phyloP scores from a whole-genome alignment of 768 basidiomycete genomes.

The Heimioporus sp. region DNA sequence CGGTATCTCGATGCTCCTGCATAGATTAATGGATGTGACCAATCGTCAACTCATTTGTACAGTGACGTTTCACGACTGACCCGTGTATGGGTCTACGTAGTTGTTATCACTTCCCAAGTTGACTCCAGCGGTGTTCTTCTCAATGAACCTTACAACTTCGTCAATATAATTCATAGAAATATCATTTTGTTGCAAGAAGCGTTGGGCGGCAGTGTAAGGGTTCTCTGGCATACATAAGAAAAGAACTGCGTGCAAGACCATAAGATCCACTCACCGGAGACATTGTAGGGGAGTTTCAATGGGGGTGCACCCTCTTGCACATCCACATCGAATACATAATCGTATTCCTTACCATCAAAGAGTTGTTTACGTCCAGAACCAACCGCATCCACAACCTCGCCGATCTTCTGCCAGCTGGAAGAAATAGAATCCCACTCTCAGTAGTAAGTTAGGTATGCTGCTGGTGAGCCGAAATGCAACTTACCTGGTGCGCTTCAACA shows the following conservation, averaged over 20 bases:
- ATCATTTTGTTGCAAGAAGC: slow-evolving; percentile 81
- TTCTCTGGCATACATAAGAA: slow-evolving; percentile 59
- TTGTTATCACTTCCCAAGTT: slow-evolving; percentile 59
- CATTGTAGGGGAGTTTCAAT: slow-evolving; percentile 92
- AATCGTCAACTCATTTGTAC: neutral
- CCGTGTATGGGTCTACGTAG: slow-evolving; percentile 90
- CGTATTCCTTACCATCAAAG: slow-evolving; percentile 93
- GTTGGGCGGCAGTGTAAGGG: slow-evolving; percentile 84
- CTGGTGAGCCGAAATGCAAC: slow-evolving; percentile 10
- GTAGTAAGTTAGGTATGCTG: neutral
- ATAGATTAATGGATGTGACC: neutral
- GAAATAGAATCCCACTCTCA: slow-evolving; percentile 75
- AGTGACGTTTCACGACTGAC: slow-evolving; percentile 33
- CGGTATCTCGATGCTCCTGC: slow-evolving; percentile 67
- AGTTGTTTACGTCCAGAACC: slow-evolving; percentile 88
- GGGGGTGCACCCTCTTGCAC: slow-evolving; percentile 91
- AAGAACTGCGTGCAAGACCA: neutral
- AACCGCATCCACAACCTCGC: slow-evolving; percentile 94
- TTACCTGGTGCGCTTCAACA: slow-evolving; percentile 90
- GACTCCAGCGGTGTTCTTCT: slow-evolving; percentile 83
- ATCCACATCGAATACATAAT: slow-evolving; percentile 99
- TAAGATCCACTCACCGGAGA: slow-evolving; percentile 53
- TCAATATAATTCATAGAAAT: slow-evolving; percentile 82
- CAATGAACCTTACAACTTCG: slow-evolving; percentile 90
- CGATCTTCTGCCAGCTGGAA: slow-evolving; percentile 86